Conservation (phyloP, 2,329 filamentous ascomycete species). For the Fusarium nodosum region DNA sequence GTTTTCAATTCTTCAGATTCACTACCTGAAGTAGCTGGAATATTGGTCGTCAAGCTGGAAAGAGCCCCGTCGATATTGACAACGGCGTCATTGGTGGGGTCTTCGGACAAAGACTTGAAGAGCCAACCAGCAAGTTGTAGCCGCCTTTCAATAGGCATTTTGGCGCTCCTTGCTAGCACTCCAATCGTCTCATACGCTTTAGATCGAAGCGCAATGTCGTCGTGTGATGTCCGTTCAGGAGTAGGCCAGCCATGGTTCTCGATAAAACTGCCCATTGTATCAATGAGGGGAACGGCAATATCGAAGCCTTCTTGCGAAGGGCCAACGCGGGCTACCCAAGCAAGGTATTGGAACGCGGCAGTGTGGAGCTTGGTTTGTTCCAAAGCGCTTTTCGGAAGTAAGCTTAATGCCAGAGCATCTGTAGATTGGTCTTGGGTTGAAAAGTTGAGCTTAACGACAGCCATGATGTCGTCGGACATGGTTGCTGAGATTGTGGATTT, state of each 20-base stretch:
- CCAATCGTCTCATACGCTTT: conserved; percentile 94
- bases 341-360: conserved; percentile 87
- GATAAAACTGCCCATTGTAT: conserved; percentile 79
- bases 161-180: conserved; percentile 76
- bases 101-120: conserved; percentile 84
- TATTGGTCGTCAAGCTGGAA: conserved; percentile 74
- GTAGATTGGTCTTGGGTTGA: conserved; percentile 51
- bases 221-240: conserved; percentile 68
- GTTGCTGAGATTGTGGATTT: conserved; percentile 82
- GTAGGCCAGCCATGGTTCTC: conserved; percentile 86
- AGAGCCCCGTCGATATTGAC: conserved; percentile 92
- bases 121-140: conserved; percentile 76
- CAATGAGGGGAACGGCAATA: conserved; percentile 77
- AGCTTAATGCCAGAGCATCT: conserved; percentile 29
- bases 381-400: conserved; percentile 67
- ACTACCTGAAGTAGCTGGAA: conserved; percentile 54
- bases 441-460: conserved; percentile 77
- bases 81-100: conserved; percentile 80
- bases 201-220: conserved; percentile 77
- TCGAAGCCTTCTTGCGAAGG: conserved; percentile 69
- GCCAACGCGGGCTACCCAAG: conserved; percentile 85
- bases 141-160: conserved; percentile 68
- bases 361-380: conserved; percentile 84
- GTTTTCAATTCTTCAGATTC: conserved; percentile 56
- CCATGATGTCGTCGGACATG: conserved; percentile 76